These are phyloP conservation scores for Nicotiana tabacum DNA, from an alignment of 257 asterid species.

Conservation along the genomic window DNA sequence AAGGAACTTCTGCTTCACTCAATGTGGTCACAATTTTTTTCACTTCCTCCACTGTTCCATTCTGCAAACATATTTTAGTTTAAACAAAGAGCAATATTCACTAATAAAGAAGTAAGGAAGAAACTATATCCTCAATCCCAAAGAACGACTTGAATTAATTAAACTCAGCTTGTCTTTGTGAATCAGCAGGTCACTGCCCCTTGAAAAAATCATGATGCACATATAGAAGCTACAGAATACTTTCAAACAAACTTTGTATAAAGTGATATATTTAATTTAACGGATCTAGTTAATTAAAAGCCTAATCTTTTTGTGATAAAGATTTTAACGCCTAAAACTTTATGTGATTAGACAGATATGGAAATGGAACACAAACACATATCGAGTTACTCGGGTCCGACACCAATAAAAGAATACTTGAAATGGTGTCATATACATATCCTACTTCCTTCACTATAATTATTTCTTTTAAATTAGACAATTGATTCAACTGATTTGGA, in stretches of 20 bases:
- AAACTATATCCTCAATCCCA: not conserved
- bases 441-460: not conserved
- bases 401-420: not conserved
- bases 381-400: not conserved
- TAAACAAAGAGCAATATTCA: not conserved
- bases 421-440: not conserved
- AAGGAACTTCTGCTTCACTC: slow-evolving; percentile 38
- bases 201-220: not conserved
- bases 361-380: not conserved
- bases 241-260: not conserved
- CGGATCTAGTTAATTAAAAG: too few relatives aligned
- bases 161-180: not conserved
- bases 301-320: too few relatives aligned
- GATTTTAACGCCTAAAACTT: not conserved
- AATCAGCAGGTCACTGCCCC: not conserved
- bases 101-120: not conserved
- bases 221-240: not conserved
- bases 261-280: not conserved
- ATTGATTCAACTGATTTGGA: not conserved
- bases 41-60: slow-evolving; percentile 34
- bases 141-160: not conserved
- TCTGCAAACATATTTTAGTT: slow-evolving; percentile 11
- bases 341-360: not conserved
- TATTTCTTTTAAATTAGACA: not conserved
- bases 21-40: slow-evolving; percentile 30